phyloP scores from a whole-genome alignment of 2,329 filamentous ascomycete genomes.

The Teratosphaeria viscida region DNA sequence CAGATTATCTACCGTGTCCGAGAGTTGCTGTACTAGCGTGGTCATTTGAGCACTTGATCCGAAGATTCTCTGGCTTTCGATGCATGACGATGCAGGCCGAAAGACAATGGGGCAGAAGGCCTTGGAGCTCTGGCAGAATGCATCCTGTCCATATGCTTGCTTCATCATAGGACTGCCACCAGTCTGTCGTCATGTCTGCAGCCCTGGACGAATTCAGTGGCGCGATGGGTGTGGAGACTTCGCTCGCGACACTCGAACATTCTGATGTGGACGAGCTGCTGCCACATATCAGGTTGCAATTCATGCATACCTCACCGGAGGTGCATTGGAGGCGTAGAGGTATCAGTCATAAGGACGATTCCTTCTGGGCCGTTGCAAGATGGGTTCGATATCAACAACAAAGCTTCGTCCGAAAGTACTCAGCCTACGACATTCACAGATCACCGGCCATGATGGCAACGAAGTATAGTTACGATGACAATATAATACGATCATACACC shows the following conservation, averaged over 20 bases:
- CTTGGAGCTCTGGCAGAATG: neutral
- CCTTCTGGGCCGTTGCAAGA: neutral
- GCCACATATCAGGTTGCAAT: neutral
- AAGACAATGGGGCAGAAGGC: neutral
- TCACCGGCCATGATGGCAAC: neutral
- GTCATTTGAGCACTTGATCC: neutral
- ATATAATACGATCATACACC: neutral
- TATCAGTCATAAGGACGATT: neutral
- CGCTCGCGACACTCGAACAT: neutral
- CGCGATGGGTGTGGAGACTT: neutral
- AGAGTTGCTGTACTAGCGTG: neutral
- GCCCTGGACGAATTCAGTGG: neutral
- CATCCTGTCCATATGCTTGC: neutral
- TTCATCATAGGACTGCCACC: neutral
- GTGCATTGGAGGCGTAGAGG: neutral
- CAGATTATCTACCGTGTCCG: neutral
- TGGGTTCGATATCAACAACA: neutral
- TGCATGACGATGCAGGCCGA: neutral
- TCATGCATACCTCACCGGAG: neutral
- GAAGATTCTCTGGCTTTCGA: neutral
- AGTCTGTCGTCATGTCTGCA: neutral
- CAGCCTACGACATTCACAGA: neutral
- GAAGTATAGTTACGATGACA: neutral
- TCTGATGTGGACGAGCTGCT: neutral
- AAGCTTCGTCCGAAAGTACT: neutral